Evolutionary conservation across 257 asterid genomes (phyloP), one percentile per base, ranked within the genome.

Genomic region (Parsonsia alboflavescens): DNA sequence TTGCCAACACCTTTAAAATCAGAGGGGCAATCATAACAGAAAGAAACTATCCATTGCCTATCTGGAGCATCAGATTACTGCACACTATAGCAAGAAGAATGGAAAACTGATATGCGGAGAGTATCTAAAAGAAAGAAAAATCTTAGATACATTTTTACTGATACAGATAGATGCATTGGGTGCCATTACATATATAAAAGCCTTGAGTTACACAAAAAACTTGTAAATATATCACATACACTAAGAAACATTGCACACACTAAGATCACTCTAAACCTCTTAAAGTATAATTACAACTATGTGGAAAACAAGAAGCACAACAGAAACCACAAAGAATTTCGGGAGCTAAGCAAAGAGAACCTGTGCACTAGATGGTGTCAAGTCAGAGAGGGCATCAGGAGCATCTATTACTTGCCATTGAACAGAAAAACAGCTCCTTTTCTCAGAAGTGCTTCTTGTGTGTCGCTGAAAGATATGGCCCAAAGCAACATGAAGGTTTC

Each of bases 301-400:
- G 49, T 65, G 70, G 70, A 19, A 65, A 65, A n/a, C 19, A 21
- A 41, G 15, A 16, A 17, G 48, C 26, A 39, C 11, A 65, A 65
- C 3, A 22, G 30, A 65, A 36, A 39, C 41, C 28, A 65, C 7
- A 39, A 65, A 65, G 26, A 65, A 65, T 17, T 22, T 39, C 17
- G 10, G 42, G 36, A 80, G 44, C 88, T 92, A 94, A 78, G 99
- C 98, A 83, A 90, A 86, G 74, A 94, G 76, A 83, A 94, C 90
- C 89, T 94, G 97, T 49, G 97, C 97, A 50, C 96, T 87, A 10
- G 97, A 86, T 3, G 99, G 98, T 2, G 89, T 85, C 68, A 93
- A 75, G 71, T 89, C 91, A 6, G 89, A 87, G 53, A 88, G 84
- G 5, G 84, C 56, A 48, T 86, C 91, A 0, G 99, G 98, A 5